Evolutionary conservation across 2,329 filamentous ascomycete genomes (phyloP).

Genomic region (Colletotrichum falcatum): DNA sequence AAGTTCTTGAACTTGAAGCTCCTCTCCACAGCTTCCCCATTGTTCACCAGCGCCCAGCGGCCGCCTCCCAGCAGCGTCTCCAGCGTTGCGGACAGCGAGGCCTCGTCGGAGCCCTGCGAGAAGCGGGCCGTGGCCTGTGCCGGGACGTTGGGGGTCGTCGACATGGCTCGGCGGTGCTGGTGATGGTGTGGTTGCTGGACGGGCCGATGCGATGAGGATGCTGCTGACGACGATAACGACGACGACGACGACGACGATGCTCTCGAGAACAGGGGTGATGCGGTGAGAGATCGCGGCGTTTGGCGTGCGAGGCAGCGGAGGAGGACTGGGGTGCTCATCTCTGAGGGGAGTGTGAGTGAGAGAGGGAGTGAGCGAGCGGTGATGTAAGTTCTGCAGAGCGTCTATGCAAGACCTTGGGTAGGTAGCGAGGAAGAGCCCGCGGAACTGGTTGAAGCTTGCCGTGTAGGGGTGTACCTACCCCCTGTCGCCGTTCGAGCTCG

Average conservation of each 20-base stretch:
- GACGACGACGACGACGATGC: neutral
- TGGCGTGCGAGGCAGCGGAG: conserved; percentile 23
- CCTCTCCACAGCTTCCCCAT: conserved; percentile 68
- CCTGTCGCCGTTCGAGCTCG: conserved; percentile 14
- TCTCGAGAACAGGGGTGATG: conserved; percentile 3
- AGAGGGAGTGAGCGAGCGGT: neutral
- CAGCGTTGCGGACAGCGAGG: conserved; percentile 50
- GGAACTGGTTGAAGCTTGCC: conserved; percentile 2
- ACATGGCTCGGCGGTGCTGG: conserved; percentile 16
- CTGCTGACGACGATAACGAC: neutral
- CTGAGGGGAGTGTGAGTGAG: neutral
- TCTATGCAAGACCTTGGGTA: neutral
- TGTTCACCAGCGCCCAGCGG: conserved; percentile 63
- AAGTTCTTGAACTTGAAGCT: conserved; percentile 74
- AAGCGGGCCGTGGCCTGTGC: conserved; percentile 49
- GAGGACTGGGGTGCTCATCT: conserved; percentile 22
- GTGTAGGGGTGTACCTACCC: conserved; percentile 32
- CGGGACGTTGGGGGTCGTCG: neutral
- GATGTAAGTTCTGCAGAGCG: neutral
- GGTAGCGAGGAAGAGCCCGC: neutral
- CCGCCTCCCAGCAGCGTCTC: conserved; percentile 51
- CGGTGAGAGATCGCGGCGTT: conserved; percentile 10
- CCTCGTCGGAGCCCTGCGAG: conserved; percentile 59
- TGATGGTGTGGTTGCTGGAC: neutral
- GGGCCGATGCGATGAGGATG: neutral